These are phyloP conservation scores for Phaeotremella skinneri DNA, from an alignment of 768 basidiomycete genomes.

Conservation along the genomic window DNA sequence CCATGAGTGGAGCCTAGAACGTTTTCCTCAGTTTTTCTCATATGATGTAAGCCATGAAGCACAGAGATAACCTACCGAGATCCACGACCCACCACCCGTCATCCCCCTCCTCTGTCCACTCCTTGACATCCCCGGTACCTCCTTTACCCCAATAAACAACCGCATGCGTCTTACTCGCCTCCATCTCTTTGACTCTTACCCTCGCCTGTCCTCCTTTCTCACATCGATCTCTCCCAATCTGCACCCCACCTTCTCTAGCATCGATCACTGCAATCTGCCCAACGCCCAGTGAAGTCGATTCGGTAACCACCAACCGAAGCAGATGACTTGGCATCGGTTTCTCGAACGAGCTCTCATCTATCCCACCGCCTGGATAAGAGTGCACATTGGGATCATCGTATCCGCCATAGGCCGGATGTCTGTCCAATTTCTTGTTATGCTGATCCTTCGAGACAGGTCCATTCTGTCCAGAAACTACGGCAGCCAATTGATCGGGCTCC, in stretches of 20 bases:
- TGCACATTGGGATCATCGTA: slow-evolving; percentile 28
- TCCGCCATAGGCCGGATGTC: slow-evolving; percentile 23
- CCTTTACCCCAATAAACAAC: slow-evolving; percentile 38
- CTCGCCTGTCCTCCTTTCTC: slow-evolving; percentile 29
- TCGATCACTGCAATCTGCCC: slow-evolving; percentile 41
- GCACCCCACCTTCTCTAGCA: slow-evolving; percentile 37
- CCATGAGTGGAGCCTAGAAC: slow-evolving; percentile 48
- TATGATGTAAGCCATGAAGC: background rate
- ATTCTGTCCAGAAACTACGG: slow-evolving; percentile 9
- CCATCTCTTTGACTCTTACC: slow-evolving; percentile 44
- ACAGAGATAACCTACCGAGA: slow-evolving; percentile 35
- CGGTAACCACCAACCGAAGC: slow-evolving; percentile 37
- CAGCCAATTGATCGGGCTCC: slow-evolving; percentile 34
- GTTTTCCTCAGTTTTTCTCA: background rate
- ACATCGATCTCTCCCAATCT: slow-evolving; percentile 44
- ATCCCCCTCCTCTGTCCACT: slow-evolving; percentile 14
- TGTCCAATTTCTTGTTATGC: slow-evolving; percentile 1
- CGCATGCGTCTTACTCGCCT: slow-evolving; percentile 47
- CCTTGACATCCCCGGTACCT: slow-evolving; percentile 12
- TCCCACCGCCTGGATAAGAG: slow-evolving; percentile 13
- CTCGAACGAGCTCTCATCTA: background rate
- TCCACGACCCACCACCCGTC: slow-evolving; percentile 49
- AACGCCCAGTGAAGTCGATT: slow-evolving; percentile 11
- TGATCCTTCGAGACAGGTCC: background rate
- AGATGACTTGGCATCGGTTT: slow-evolving; percentile 29